Evolutionary conservation across 441 rosid species (phyloP), one percentile per base, ranked within the genome.

Genomic region (Eruca vesicaria): DNA sequence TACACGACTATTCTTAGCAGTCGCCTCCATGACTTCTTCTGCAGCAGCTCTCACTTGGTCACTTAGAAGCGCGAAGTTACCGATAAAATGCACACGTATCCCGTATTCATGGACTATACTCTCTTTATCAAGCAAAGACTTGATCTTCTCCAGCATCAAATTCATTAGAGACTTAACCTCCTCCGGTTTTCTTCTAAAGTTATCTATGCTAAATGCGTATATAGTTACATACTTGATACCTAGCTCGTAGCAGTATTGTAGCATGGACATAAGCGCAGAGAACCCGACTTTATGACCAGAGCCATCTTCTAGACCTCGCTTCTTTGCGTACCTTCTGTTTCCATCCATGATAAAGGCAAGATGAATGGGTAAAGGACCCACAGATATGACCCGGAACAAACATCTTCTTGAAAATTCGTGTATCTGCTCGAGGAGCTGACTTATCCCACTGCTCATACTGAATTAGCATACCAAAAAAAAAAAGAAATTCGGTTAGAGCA

Each of bases 281-380:
- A 78, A 86, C 19, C 96, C 92, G 4, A 91, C 94, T 84, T 82
- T 85, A 53, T 92, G 93, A 60, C 96, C 91, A 18, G 84, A 89
- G 28, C 89, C 89, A 20, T 79, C 88, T 71, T 73, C 77, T 71
- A 86, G 65, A 71, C 84, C 80, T 11, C 28, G 18, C 82, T 86
- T 87, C 84, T 87, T 87, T 3, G 93, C 95, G 53, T 79, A 88
- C 74, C 97, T 87, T 23, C 96, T 77, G 78, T 94, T 92, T 15
- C 97, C 98, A 77, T 94, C 98, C 97, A 94, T 92, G 80, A 92
- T 86, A 80, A 90, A 88, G 62, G 96, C 91, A 12, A 94, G 15
- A 69, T 90, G 96, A 38, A 33, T 70, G 6, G 97, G 96, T 59
- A 87, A 63, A 15, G 92, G 87, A 77, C 97, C 97, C 38, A 78